phyloP scores from a whole-genome alignment of 441 rosid genomes.

The Flueggea neowawraea region DNA sequence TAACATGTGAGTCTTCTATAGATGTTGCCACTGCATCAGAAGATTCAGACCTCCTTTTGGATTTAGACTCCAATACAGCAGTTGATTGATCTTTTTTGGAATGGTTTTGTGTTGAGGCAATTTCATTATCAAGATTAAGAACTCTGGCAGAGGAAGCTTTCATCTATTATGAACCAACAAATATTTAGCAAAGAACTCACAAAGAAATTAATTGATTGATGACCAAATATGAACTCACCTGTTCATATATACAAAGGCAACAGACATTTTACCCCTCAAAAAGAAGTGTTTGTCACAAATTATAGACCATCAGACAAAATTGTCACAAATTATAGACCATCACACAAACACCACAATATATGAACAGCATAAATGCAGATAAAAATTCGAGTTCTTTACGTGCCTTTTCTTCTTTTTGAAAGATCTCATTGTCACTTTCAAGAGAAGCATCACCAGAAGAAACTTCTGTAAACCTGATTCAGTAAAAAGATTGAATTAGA shows the following conservation, averaged over 20 bases:
- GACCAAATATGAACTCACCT: no score
- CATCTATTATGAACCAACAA: conserved; percentile 20
- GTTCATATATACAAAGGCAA: no score
- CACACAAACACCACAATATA: not conserved
- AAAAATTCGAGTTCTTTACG: conserved; percentile 20
- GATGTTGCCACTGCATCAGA: conserved; percentile 26
- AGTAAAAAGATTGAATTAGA: conserved; percentile 1
- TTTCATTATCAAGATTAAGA: conserved; percentile 20
- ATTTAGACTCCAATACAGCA: conserved; percentile 23
- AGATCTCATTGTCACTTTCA: conserved; percentile 35
- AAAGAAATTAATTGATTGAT: conserved; percentile 1
- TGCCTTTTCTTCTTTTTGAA: conserved; percentile 28
- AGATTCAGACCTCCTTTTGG: conserved; percentile 24
- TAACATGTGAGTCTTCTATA: conserved; percentile 26
- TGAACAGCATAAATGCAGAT: conserved; percentile 6
- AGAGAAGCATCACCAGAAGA: conserved; percentile 55
- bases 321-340: not conserved
- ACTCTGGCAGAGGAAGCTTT: conserved; percentile 24
- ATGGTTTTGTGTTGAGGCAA: conserved; percentile 20
- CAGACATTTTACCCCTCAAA: no score
- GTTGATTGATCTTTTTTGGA: conserved; percentile 22
- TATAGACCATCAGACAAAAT: not conserved
- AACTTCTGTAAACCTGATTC: conserved; percentile 59
- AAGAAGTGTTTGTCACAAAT: not conserved
- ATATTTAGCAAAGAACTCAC: conserved; percentile 5